Base-by-base conservation (phyloP, 306 rosid species). In the Prinsepia uniflora region DNA sequence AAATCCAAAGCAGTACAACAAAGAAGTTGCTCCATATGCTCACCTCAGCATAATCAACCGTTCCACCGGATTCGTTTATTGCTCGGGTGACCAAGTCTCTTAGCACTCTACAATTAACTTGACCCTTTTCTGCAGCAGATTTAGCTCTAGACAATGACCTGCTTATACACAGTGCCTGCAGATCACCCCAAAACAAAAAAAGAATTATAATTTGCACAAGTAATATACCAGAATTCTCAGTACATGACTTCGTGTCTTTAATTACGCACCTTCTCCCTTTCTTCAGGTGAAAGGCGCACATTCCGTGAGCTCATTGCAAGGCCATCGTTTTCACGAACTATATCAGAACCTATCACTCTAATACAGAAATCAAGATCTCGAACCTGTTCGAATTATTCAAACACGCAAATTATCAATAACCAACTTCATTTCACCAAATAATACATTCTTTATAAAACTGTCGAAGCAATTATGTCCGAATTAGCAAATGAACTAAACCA, bases 241-340 rank as follows among this genome's bases (percentile, higher is more conserved):
- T 52, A 10, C 22, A 7, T 0, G 20, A 52, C 17, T 10, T 19
- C 22, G 10, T 52, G 8, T 6, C 17, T n/a, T 19, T 30, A 6
- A 39, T 20, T 10, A 40, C 8, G 15, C 30, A 94, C 99, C 96
- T 89, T 83, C 71, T 80, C 72, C 84, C 97, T 80, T 74, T 91
- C 90, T 84, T 84, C 84, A 18, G 82, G 85, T 60, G 90, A 84
- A 75, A 94, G 96, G 73, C 54, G 83, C 70, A 94, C 99, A 66
- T 94, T 94, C 69, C 99, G 92, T 0, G 97, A 94, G 78, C 99
- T 87, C 99, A 89, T 76, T 69, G 99, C 99, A 9, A 94, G 82
- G 65, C 99, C 99, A 76, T 94, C 96, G 0, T 19, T 58, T 6
- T 91, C 96, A 6, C 97, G 92, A 18, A 75, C 72, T 62, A 91